Conservation (phyloP, 176 grass and related monocot species). For the Pontederia paniculata region DNA sequence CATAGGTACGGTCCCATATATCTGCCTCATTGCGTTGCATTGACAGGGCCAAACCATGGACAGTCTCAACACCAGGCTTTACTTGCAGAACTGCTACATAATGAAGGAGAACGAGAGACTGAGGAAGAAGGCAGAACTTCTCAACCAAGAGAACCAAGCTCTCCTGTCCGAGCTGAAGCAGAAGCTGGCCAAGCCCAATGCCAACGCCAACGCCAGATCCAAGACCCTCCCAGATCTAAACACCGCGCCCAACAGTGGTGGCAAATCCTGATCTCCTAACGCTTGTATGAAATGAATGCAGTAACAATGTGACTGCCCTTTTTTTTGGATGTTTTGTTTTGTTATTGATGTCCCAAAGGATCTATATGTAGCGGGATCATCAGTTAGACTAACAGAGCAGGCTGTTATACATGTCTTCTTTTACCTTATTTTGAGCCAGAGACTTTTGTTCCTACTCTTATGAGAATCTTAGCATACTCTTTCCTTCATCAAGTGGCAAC, state of each 20-base stretch:
- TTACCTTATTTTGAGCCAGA: no score
- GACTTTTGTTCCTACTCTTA: no score
- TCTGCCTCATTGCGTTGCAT: no score
- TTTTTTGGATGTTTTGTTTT: slow-evolving; percentile 3
- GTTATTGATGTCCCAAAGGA: no score
- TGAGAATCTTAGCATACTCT: no score
- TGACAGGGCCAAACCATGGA: slow-evolving; percentile 43
- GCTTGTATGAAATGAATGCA: background rate
- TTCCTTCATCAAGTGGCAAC: no score
- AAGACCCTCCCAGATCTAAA: slow-evolving; percentile 7
- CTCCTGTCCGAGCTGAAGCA: slow-evolving; percentile 78
- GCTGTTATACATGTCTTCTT: no score
- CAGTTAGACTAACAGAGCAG: no score
- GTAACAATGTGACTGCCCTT: background rate
- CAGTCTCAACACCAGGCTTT: slow-evolving; percentile 66
- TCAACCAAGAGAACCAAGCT: slow-evolving; percentile 82
- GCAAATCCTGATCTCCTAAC: background rate
- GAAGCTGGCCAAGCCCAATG: slow-evolving; percentile 38
- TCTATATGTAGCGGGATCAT: no score
- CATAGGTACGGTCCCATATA: no score
- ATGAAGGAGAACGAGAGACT: slow-evolving; percentile 94
- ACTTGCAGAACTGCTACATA: slow-evolving; percentile 92
- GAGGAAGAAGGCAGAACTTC: slow-evolving; percentile 62
- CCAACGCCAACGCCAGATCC: slow-evolving; percentile 1
- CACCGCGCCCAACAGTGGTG: background rate